phyloP scores from a whole-genome alignment of 2,329 filamentous ascomycete genomes.

The Colletotrichum sp. region DNA sequence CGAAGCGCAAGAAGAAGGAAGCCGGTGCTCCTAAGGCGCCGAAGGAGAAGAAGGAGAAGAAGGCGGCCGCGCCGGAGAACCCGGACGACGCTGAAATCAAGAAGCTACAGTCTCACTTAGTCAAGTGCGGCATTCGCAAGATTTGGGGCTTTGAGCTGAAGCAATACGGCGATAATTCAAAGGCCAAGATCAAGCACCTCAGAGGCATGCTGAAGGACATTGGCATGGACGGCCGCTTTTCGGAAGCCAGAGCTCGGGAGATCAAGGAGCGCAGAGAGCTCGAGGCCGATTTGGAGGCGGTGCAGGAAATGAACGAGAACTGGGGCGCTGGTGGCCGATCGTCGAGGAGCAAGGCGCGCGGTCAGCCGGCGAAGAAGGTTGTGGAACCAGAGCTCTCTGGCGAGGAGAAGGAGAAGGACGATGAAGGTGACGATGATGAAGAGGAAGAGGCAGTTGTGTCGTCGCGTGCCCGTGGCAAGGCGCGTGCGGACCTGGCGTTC shows the following conservation, averaged over 20 bases:
- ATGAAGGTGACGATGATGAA: conserved; percentile 31
- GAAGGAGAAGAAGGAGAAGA: conserved; percentile 11
- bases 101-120: conserved; percentile 81
- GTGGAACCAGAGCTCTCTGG: conserved; percentile 34
- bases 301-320: conserved; percentile 78
- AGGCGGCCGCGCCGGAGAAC: conserved; percentile 58
- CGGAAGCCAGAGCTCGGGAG: conserved; percentile 79
- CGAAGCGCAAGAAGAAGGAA: conserved; percentile 61
- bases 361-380: conserved; percentile 31
- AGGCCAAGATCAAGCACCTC: conserved; percentile 83
- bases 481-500: conserved; percentile 65
- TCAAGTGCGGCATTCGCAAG: conserved; percentile 92
- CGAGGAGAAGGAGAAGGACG: conserved; percentile 28
- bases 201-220: conserved; percentile 78
- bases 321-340: conserved; percentile 69
- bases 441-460: conserved; percentile 40
- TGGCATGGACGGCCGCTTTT: conserved; percentile 91
- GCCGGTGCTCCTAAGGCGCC: conserved; percentile 32
- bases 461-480: conserved; percentile 49
- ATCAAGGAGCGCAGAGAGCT: conserved; percentile 91
- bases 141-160: conserved; percentile 89
- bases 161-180: conserved; percentile 70
- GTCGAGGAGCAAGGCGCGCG: conserved; percentile 36
- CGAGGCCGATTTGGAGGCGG: conserved; percentile 80
- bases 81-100: conserved; percentile 84